Conservation (phyloP, 192 early-diverging fungal genomes). For the Gamsiella multidivaricata region DNA sequence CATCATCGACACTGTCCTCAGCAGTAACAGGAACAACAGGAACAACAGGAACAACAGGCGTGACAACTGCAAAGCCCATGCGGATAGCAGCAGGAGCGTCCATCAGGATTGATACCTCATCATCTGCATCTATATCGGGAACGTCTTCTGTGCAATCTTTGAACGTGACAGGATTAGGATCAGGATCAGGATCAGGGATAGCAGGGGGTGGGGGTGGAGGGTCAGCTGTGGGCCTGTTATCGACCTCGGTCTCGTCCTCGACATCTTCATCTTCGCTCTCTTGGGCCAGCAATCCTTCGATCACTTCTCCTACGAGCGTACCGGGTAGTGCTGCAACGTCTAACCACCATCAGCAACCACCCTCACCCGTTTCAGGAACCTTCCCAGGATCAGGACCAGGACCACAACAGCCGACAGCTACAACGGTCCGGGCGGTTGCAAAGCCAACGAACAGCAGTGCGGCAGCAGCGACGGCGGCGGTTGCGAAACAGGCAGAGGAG, state of each 20-base stretch:
- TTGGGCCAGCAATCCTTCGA: constrained; percentile 31
- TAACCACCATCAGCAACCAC: neutral
- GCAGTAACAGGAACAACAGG: neutral
- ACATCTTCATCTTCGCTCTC: constrained; percentile 39
- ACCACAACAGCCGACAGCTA: neutral
- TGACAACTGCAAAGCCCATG: constrained; percentile 17
- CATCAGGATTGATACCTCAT: constrained; percentile 21
- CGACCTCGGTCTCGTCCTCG: constrained; percentile 41
- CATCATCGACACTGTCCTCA: neutral
- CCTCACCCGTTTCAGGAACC: neutral
- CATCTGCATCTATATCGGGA: neutral
- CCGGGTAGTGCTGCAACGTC: too few species aligned
- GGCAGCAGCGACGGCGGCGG: constrained; percentile 18
- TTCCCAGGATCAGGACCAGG: neutral
- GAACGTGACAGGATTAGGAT: neutral
- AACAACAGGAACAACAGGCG: too few species aligned
- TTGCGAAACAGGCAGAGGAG: constrained; percentile 32
- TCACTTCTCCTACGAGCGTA: constrained; percentile 2
- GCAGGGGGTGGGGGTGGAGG: neutral
- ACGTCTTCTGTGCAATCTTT: neutral
- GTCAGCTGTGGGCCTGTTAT: constrained; percentile 18
- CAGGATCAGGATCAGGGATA: too few species aligned
- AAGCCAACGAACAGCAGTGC: constrained; percentile 2
- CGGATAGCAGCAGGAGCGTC: constrained; percentile 49
- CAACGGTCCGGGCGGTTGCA: neutral